Conservation (phyloP, 306 rosid genomes). For the Corylus americana region DNA sequence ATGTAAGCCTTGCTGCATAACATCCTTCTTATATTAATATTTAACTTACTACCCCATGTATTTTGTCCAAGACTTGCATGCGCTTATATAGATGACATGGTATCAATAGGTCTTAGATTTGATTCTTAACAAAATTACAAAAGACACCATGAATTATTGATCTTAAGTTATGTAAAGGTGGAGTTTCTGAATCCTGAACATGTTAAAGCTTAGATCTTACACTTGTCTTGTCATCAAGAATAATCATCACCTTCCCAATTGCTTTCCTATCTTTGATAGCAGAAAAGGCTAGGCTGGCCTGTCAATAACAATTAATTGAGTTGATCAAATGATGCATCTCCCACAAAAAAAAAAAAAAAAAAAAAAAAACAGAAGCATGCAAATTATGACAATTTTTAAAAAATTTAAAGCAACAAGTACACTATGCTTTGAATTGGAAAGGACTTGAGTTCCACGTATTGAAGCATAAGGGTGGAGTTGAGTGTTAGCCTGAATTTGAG, state of each 20-base stretch:
- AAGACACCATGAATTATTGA: not conserved
- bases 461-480: not conserved
- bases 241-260: constrained; percentile 86
- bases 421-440: not conserved
- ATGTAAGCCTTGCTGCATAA: not conserved
- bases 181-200: constrained; percentile 1
- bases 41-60: not conserved
- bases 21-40: not conserved
- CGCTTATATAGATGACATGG: not conserved
- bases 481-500: not conserved
- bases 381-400: not conserved
- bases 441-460: not conserved
- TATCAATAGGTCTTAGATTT: not conserved
- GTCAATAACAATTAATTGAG: constrained; percentile 36
- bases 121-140: not conserved
- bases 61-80: not conserved
- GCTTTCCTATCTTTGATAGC: constrained; percentile 84
- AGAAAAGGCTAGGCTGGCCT: constrained; percentile 86
- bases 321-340: constrained; percentile 16
- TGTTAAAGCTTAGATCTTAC: constrained; percentile 63
- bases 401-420: not conserved
- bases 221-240: constrained; percentile 49
- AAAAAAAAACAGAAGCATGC: no score
- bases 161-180: not conserved
- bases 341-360: not conserved